Base-by-base conservation (phyloP, 2,329 filamentous ascomycete species). In the Aspergillus costaricaensis region DNA sequence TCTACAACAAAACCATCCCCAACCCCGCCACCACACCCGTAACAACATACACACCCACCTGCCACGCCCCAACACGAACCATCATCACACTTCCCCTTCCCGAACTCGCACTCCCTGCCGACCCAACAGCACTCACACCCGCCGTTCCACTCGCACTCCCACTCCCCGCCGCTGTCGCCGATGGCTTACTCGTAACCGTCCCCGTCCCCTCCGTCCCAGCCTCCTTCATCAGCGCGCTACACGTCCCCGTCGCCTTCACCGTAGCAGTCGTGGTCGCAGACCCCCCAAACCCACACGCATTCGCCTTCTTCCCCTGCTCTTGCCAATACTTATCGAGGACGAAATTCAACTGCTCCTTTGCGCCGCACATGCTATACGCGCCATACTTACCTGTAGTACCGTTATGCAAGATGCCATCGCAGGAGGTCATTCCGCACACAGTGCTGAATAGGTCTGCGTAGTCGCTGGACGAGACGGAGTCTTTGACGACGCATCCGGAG, bases 401-500 rank as follows among this genome's bases (percentile, higher is more conserved):
- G 57, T 81, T 78, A 52, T 67, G 65, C 6, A 60, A 59, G 55
- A 82, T 72, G 17, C 79, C 80, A 12, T 60, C 62, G 67, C 80
- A 81, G 54, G 73, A 69, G 25, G 70, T 72, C 56, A 72, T 63
- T 21, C 79, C 78, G 62, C 79, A 81, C 51, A 81, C 70, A 10
- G 71, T 63, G 51, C 70, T 62, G 78, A 98, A 96, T 66, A 96
- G 83, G 19, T 83, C 79, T 5, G 62, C 60, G 60, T 72, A 63
- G 49, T 71, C 66, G 12, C 60, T 49, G 19, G 59, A 56, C 8
- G 56, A 43, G 53, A 74, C 60, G 14, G 65, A 68, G 49, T 80
- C 75, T 27, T 83, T 80, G 60, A 91, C 85, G 17, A 85, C 83
- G 80, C 95, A 98, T 57, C 80, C 79, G 58, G 95, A 80, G 47